Evolutionary conservation across 768 basidiomycete genomes (phyloP), one percentile per base, ranked within the genome.

Genomic region (Mycena capillaripes): DNA sequence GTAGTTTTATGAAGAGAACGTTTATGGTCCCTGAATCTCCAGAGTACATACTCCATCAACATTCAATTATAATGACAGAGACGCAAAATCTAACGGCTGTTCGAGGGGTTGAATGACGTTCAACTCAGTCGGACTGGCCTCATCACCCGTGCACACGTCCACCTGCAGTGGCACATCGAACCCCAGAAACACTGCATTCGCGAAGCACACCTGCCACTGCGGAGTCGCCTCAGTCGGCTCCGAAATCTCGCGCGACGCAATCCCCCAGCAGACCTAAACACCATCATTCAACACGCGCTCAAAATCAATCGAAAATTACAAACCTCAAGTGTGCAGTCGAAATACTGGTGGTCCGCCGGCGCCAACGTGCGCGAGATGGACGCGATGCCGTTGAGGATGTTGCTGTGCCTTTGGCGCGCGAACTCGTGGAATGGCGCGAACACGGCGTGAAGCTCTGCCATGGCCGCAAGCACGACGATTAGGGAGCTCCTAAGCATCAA

Each of bases 241-340:
- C 23, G 29, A 25, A 8, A 71, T 66, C 42, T 71, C 70, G 23
- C 40, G 62, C 32, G 56, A 38, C 27, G 48, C 62, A 23, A 71
- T 61, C 3, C 23, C 60, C 44, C 50, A 65, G 34, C 70, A 71
- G 40, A 66, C 16, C 70, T 71, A 46, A 4, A 60, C 46, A 32
- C 17, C 0, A 11, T 38, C 38, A 8, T 10, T 38, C 3, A 32
- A 27, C 14, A 48, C 34, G 10, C 9, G 19, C 16, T 67, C 16
- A 56, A 10, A 1, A 27, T 36, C 32, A 9, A 19, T n/a, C 19
- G n/a, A 32, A 1, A 36, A 14, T 21, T 19, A 71, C 70, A 1
- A 27, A 71, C 70, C 36, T 60, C 63, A 21, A 66, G 48, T 2
- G 48, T 71, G 46, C 70, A 71, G 44, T 71, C 70, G 16, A 71